Base-by-base conservation (phyloP, 1,139 yeast species). In the Yamadazyma diospyri region DNA sequence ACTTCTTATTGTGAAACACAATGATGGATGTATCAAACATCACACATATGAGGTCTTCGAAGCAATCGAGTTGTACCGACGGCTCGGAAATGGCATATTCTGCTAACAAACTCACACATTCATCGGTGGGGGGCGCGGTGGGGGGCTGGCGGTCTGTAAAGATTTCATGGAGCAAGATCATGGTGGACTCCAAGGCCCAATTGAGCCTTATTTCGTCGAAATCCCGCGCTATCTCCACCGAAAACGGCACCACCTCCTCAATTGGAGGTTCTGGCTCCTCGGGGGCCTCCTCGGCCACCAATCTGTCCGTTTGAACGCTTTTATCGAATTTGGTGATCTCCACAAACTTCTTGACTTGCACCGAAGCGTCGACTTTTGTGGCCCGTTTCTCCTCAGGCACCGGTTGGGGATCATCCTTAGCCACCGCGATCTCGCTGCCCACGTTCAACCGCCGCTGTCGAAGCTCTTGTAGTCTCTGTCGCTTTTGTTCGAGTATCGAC, bases 391-490 rank as follows among this genome's bases (percentile, higher is more conserved):
- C 16, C 28, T 17, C 25, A 21, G 20, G 18, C 27, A 25, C 27
- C n/a, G 20, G 25, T 11, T 33, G 33, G 16, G 28, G 30, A 11
- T 10, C 27, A 18, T 16, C 23, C n/a, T 14, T 18, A 16, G 5
- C 22, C 16, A 6, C 29, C 7, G 10, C 5, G 16, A 4, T 17
- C 12, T 16, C 26, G 5, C 4, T 23, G 11, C 18, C 33, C 4
- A 30, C 23, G 41, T 39, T 6, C 43, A 51, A 38, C 17, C 72
- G 47, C 29, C 65, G 44, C 45, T 47, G 64, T 41, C 63, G 57
- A 24, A 69, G 52, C 42, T 68, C 72, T 35, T 57, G 61, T 20
- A 69, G 54, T 34, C 73, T 48, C 46, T 61, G 68, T 29, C 72
- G 49, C 42, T 68, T 68, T 45, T 66, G 65, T 35, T 67, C 70